Evolutionary conservation across 2,329 filamentous ascomycete genomes (phyloP).

Genomic region (Phoma sp.): DNA sequence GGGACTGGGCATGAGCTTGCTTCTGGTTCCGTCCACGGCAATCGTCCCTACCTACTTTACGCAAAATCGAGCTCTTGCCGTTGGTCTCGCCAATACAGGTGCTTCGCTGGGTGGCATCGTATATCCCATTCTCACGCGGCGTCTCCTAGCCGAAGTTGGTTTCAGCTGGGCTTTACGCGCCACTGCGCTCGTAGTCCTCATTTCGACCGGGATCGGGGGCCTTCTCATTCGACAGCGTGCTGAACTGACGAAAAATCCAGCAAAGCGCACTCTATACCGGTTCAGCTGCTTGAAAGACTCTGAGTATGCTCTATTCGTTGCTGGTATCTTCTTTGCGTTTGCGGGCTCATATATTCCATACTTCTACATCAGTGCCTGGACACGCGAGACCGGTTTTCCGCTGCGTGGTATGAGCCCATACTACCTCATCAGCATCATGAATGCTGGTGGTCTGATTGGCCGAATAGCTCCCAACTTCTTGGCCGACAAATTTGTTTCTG

Average conservation of each 20-base stretch:
- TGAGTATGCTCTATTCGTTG: constrained; percentile 19
- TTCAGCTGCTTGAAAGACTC: constrained; percentile 16
- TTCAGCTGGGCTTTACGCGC: constrained; percentile 68
- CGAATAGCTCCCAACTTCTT: constrained; percentile 59
- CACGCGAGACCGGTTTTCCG: constrained; percentile 14
- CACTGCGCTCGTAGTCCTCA: constrained; percentile 61
- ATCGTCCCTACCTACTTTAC: constrained; percentile 47
- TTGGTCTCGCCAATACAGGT: constrained; percentile 54
- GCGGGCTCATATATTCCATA: constrained; percentile 22
- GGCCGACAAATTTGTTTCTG: constrained; percentile 57
- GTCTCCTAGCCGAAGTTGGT: constrained; percentile 61
- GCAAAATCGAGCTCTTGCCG: constrained; percentile 60
- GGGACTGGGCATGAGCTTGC: constrained; percentile 23
- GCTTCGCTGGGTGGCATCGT: constrained; percentile 53
- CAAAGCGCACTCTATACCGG: constrained; percentile 19
- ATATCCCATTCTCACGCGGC: constrained; percentile 59
- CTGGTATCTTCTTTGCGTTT: constrained; percentile 25
- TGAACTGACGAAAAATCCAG: constrained; percentile 17
- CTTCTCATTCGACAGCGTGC: constrained; percentile 15
- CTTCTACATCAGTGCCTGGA: constrained; percentile 24
- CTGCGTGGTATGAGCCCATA: constrained; percentile 11
- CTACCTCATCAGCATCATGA: constrained; percentile 22
- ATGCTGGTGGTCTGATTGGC: constrained; percentile 31
- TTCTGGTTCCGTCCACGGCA: constrained; percentile 22
- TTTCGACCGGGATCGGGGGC: constrained; percentile 57